Base-by-base conservation (phyloP, 768 basidiomycete species). In the Trametopsis cervina region DNA sequence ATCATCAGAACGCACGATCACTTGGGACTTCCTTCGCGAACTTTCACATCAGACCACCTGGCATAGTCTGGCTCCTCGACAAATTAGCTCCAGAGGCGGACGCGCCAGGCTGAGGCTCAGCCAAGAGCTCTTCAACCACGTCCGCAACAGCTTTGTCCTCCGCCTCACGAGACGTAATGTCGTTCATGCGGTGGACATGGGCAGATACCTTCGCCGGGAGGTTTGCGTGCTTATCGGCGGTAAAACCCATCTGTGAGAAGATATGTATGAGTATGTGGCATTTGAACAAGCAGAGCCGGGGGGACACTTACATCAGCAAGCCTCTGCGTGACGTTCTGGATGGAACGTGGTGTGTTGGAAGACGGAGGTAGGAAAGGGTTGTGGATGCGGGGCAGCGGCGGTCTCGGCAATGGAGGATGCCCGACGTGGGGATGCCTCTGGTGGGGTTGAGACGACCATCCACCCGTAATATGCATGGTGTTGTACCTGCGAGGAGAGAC, bases 211-310 rank as follows among this genome's bases (percentile, higher is more conserved):
- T 72, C 15, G 69, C 63, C 58, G 68, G 71, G 53, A 86, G 73
- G 59, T 72, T 69, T 29, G 83, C 79, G 61, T 81, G 72, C 15
- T 72, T 69, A 40, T 66, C 66, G 47, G 79, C 71, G 10, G 77
- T 80, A 54, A 87, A 85, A n/a, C 85, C 85, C 85, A 87, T 86
- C 85, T 87, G 47, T 2, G 35, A 18, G 25, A 42, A 23, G 13
- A 20, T 9, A 20, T 39, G 45, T 44, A 53, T 42, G 27, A n/a
- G n/a, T n/a, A n/a, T n/a, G n/a, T n/a, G n/a, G n/a, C n/a, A n/a
- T n/a, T n/a, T n/a, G n/a, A 25, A 43, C 23, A 42, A 40, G 40
- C 36, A 47, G 12, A 27, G n/a, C 26, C 23, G 23, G 38, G 15
- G 15, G 26, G 41, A 11, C n/a, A 73, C 80, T 43, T 62, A 87